Percentiles rank a stretch among this genome's conserved stretches.
phyloP scores from a whole-genome alignment of 495 filamentous ascomycete genomes.

The Pyronema domesticum region DNA sequence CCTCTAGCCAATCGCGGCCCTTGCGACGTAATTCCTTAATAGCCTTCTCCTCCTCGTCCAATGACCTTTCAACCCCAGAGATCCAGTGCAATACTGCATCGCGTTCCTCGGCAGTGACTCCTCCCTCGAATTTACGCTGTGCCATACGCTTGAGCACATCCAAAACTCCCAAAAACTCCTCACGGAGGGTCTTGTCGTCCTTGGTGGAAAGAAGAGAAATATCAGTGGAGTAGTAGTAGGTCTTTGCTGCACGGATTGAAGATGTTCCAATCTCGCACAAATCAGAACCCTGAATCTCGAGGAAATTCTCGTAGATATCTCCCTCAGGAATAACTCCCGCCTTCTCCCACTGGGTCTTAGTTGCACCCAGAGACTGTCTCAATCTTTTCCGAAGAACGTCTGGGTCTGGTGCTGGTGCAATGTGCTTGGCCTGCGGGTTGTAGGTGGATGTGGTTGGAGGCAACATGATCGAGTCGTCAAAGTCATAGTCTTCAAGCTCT shows the following conservation, averaged over 20 bases:
- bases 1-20: conserved; percentile 59
- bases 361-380: conserved; percentile 43
- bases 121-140: conserved; percentile 67
- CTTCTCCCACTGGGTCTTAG: conserved; percentile 45
- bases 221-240: conserved; percentile 49
- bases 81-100: conserved; percentile 61
- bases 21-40: conserved; percentile 44
- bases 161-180: conserved; percentile 66
- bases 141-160: conserved; percentile 86
- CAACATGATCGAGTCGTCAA: conserved; percentile 56
- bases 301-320: conserved; percentile 40
- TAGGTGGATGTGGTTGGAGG: conserved; percentile 95
- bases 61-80: conserved; percentile 49
- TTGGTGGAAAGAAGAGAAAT: conserved; percentile 22
- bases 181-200: conserved; percentile 22
- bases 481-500: conserved; percentile 37
- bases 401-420: conserved; percentile 73
- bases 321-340: conserved; percentile 14
- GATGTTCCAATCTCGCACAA: conserved; percentile 82
- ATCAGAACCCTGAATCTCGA: conserved; percentile 79
- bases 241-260: conserved; percentile 81
- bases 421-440: conserved; percentile 64
- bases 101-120: conserved; percentile 57
- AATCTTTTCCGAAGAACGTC: conserved; percentile 60
- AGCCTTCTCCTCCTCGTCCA: conserved; percentile 61